Evolutionary conservation across 2,329 filamentous ascomycete species (phyloP).

Genomic region (Fusarium musae): DNA sequence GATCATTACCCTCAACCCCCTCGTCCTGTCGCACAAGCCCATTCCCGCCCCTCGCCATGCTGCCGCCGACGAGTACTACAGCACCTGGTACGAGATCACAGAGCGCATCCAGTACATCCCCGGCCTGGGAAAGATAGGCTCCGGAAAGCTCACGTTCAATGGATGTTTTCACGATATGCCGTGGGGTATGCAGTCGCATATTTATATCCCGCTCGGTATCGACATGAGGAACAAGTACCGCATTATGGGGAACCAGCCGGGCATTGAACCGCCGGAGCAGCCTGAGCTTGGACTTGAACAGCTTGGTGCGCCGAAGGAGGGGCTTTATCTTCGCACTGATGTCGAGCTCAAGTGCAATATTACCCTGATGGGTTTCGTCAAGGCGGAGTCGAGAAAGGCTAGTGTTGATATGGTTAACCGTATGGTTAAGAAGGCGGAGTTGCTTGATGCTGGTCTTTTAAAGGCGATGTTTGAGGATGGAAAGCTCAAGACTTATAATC

Average conservation of each 20-base stretch:
- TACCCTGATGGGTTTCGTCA: conserved; percentile 72
- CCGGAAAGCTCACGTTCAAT: conserved; percentile 74
- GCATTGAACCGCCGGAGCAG: conserved; percentile 69
- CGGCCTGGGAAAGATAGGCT: conserved; percentile 72
- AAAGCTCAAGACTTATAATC: conserved; percentile 68
- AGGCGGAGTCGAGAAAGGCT: conserved; percentile 72
- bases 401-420: conserved; percentile 75
- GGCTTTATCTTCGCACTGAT: conserved; percentile 75
- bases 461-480: conserved; percentile 76
- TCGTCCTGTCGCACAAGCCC: conserved; percentile 71
- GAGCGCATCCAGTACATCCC: conserved; percentile 76
- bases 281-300: conserved; percentile 69
- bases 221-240: conserved; percentile 76
- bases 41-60: conserved; percentile 75
- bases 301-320: conserved; percentile 70
- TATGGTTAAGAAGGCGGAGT: conserved; percentile 76
- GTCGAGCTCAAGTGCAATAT: conserved; percentile 78
- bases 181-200: conserved; percentile 77
- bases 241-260: conserved; percentile 75
- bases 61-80: conserved; percentile 76
- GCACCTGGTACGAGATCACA: conserved; percentile 78
- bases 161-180: conserved; percentile 79
- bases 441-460: conserved; percentile 73
- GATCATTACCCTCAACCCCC: conserved; percentile 76
- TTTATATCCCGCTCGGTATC: conserved; percentile 74